Evolutionary conservation across 768 basidiomycete genomes (phyloP), one percentile per base, ranked within the genome.

Genomic region (Tylopilus plumbeoviolaceoides): DNA sequence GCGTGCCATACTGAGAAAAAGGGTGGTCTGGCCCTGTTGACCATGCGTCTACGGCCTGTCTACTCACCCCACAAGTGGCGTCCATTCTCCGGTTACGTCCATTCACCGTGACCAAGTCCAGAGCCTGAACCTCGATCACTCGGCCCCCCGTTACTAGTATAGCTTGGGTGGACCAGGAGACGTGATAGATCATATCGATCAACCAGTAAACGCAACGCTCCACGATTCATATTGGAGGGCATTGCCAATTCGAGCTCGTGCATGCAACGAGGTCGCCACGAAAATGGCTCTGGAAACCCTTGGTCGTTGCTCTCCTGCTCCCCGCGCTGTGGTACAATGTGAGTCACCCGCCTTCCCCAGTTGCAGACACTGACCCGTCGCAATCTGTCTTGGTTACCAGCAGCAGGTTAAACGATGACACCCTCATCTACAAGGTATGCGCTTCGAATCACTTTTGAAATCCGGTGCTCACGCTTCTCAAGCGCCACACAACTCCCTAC

Each of bases 141-240:
- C 46, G 44, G 40, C 27, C 28, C 31, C 42, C 31, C 35, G 39
- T 2, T 12, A 28, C 40, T 18, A 48, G 57, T 52, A 54, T 52
- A 54, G 39, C 28, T 27, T 4, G 28, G 20, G 30, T 43, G 50
- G 5, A 31, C 39, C 52, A 27, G 21, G 44, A 39, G 33, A 21
- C 50, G 43, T 51, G 54, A 61, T 58, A 48, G 49, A 59, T 54
- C 48, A 48, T 53, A 63, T 62, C 63, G 46, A 62, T 63, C 49
- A 55, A 41, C 35, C 36, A 30, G 28, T n/a, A 36, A 8, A 38
- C 8, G 47, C 31, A 36, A 5, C 30, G 44, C 11, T 25, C 27
- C 6, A 7, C 25, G 45, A 30, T 30, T 30, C 28, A 30, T 30
- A 30, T 30, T 10, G 28, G 28, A 30, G 28, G 28, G 8, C 28